Evolutionary conservation across 345 rosid species (phyloP).

Genomic region (Capsella bursapastoris): DNA sequence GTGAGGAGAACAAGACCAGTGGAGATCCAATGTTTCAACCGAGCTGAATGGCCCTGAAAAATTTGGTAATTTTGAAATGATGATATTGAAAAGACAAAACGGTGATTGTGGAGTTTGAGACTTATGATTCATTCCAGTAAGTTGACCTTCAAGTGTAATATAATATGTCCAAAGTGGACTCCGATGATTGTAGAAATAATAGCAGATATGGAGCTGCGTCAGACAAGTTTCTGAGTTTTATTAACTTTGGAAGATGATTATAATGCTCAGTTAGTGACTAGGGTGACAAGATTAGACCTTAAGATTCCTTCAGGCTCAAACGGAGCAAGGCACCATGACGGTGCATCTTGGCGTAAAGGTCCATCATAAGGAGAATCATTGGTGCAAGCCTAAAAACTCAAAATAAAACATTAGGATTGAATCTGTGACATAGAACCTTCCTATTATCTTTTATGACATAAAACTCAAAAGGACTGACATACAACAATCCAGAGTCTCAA

Average conservation of each 20-base stretch:
- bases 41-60: constrained; percentile 59
- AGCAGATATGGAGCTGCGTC: constrained; percentile 80
- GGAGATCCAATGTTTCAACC: constrained; percentile 78
- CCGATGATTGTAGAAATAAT: constrained; percentile 79
- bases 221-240: constrained; percentile 15
- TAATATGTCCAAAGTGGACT: constrained; percentile 85
- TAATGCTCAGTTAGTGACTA: background rate
- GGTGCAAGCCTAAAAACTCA: constrained; percentile 74
- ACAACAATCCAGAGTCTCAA: background rate
- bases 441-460: background rate
- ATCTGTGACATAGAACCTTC: background rate
- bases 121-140: background rate
- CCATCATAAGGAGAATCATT: constrained; percentile 66
- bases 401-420: background rate
- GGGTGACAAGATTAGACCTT: constrained; percentile 52
- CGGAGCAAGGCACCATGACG: constrained; percentile 89
- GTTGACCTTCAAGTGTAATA: constrained; percentile 68
- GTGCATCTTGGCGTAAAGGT: constrained; percentile 60
- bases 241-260: constrained; percentile 5
- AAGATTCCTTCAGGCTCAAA: constrained; percentile 94
- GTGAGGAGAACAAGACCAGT: constrained; percentile 63
- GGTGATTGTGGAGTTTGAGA: background rate
- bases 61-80: background rate
- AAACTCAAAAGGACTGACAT: constrained; percentile 7
- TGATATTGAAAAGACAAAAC: constrained; percentile 7